Conservation (phyloP, 805 yeast genomes). For the Lachancea waltii region DNA sequence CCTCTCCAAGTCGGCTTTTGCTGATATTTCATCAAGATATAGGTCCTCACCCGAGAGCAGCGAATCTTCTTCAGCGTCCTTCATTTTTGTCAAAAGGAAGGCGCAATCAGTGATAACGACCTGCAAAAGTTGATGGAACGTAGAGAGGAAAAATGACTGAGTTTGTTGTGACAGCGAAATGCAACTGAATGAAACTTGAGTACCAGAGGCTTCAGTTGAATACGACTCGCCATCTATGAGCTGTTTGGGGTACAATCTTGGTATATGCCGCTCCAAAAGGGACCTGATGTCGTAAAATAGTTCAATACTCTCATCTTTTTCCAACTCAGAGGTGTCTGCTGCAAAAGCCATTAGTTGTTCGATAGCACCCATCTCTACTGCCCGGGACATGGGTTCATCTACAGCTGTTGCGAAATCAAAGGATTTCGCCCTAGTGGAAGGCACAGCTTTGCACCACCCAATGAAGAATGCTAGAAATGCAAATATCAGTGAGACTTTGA, state of each 20-base stretch:
- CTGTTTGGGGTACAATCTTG: slow-evolving; percentile 47
- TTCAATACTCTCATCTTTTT: slow-evolving; percentile 36
- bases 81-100: slow-evolving; percentile 54
- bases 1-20: slow-evolving; percentile 80
- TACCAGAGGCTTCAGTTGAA: slow-evolving; percentile 1
- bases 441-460: slow-evolving; percentile 55
- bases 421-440: slow-evolving; percentile 36
- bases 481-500: slow-evolving; percentile 42
- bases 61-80: slow-evolving; percentile 71
- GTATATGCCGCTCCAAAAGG: slow-evolving; percentile 59
- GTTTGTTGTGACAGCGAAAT: slow-evolving; percentile 23
- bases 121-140: slow-evolving; percentile 46
- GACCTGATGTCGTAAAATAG: slow-evolving; percentile 60
- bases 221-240: slow-evolving; percentile 40
- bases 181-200: slow-evolving; percentile 8
- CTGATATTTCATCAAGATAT: slow-evolving; percentile 55
- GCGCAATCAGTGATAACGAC: slow-evolving; percentile 59
- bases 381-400: slow-evolving; percentile 50
- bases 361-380: slow-evolving; percentile 60
- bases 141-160: slow-evolving; percentile 33
- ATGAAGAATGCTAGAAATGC: slow-evolving; percentile 54
- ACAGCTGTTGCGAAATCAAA: slow-evolving; percentile 52
- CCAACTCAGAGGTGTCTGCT: slow-evolving; percentile 46
- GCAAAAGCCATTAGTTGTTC: slow-evolving; percentile 58
- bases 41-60: slow-evolving; percentile 51